Evolutionary conservation across 768 basidiomycete genomes (phyloP).

Genomic region (Tulasnella sp.): DNA sequence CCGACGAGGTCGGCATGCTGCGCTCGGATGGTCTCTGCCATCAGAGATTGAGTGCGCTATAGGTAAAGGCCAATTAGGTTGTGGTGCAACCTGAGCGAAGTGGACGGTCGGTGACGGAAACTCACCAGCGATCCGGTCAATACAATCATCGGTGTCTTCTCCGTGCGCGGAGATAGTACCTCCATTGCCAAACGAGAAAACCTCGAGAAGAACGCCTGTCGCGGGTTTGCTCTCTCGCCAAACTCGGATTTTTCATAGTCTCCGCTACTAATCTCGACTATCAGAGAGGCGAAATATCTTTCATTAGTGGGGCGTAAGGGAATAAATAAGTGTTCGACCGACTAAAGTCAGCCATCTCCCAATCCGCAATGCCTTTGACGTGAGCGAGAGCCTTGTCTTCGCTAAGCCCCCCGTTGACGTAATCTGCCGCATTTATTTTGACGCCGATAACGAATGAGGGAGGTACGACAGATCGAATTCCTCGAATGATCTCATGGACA

Average conservation of each 20-base stretch:
- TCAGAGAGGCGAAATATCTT: constrained; percentile 36
- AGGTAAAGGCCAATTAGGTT: neutral
- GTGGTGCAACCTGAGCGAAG: neutral
- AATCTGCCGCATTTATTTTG: constrained; percentile 76
- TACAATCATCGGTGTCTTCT: constrained; percentile 47
- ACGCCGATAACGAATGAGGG: constrained; percentile 59
- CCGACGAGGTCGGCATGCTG: constrained; percentile 66
- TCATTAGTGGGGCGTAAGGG: too few species aligned
- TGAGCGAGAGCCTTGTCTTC: constrained; percentile 45
- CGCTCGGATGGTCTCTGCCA: constrained; percentile 42
- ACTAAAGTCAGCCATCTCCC: constrained; percentile 47
- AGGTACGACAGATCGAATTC: constrained; percentile 46
- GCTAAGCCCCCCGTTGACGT: constrained; percentile 32
- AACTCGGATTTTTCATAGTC: constrained; percentile 56
- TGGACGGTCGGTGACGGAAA: neutral
- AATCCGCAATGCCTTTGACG: constrained; percentile 47
- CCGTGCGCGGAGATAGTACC: constrained; percentile 32
- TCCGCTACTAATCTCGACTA: constrained; percentile 74
- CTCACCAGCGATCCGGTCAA: constrained; percentile 64
- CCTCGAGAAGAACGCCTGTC: constrained; percentile 63
- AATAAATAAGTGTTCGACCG: too few species aligned
- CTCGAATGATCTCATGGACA: constrained; percentile 42
- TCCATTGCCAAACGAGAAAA: constrained; percentile 52
- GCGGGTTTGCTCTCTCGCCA: constrained; percentile 28
- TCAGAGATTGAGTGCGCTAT: constrained; percentile 41